Conservation (phyloP, 1,284 basidiomycete species). For the Pseudozyma sp. region DNA sequence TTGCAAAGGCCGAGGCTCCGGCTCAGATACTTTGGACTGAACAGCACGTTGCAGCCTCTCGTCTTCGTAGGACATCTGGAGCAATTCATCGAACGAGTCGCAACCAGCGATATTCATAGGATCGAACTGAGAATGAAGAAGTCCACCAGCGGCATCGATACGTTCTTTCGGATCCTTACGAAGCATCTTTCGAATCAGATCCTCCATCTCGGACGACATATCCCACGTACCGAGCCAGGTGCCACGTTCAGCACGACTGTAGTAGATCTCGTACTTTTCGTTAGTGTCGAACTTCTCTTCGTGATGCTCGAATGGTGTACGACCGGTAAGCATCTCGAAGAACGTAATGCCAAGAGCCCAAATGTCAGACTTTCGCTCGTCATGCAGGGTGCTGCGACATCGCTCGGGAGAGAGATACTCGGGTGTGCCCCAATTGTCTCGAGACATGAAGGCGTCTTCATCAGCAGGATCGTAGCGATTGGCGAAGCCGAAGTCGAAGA, state of each 20-base stretch:
- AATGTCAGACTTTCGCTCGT: conserved; percentile 56
- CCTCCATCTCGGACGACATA: conserved; percentile 42
- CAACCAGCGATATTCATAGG: conserved; percentile 10
- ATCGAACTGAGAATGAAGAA: conserved; percentile 45
- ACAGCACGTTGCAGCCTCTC: background rate
- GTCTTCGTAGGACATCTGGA: conserved; percentile 36
- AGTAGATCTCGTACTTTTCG: conserved; percentile 56
- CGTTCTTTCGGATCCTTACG: conserved; percentile 30
- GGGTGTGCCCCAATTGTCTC: conserved; percentile 53
- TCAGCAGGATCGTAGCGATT: conserved; percentile 48
- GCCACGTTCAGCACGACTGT: conserved; percentile 45
- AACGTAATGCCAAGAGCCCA: conserved; percentile 63
- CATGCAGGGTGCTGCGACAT: conserved; percentile 45
- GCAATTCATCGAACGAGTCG: conserved; percentile 46
- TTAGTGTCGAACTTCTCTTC: conserved; percentile 51
- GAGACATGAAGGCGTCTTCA: conserved; percentile 43
- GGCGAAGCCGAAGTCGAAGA: conserved; percentile 62
- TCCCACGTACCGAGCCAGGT: conserved; percentile 51
- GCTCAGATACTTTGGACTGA: background rate
- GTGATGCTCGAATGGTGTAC: conserved; percentile 59
- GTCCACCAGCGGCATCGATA: conserved; percentile 40
- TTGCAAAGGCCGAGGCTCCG: background rate
- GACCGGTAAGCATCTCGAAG: conserved; percentile 61
- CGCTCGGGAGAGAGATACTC: conserved; percentile 62
- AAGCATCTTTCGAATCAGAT: conserved; percentile 55